phyloP scores from a whole-genome alignment of 257 asterid species.

The Plantago elongata region DNA sequence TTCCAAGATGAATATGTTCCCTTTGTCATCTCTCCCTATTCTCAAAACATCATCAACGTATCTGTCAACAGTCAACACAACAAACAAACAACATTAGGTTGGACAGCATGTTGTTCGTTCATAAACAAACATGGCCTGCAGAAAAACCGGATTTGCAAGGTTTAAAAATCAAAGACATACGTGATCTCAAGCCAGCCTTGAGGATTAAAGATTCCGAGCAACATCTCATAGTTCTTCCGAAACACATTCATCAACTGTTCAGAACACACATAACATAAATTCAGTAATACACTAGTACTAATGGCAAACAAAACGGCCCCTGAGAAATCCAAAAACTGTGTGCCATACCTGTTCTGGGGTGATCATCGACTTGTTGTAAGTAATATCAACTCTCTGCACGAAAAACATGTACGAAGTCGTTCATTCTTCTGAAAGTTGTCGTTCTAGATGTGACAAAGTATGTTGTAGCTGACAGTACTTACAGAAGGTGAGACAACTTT shows the following conservation, averaged over 20 bases:
- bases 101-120: background rate
- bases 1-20: constrained; percentile 64
- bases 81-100: constrained; percentile 15
- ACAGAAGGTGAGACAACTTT: constrained; percentile 71
- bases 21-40: constrained; percentile 87
- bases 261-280: background rate
- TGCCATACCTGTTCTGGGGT: constrained; percentile 82
- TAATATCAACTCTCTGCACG: constrained; percentile 73
- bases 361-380: constrained; percentile 51
- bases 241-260: constrained; percentile 81
- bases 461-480: constrained; percentile 14
- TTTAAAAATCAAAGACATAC: constrained; percentile 31
- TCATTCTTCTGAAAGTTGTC: constrained; percentile 2
- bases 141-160: background rate
- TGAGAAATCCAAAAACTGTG: background rate
- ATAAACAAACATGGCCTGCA: background rate
- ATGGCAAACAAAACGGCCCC: background rate
- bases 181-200: constrained; percentile 94
- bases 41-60: constrained; percentile 76
- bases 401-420: background rate
- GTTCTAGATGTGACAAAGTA: background rate
- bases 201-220: constrained; percentile 77
- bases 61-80: constrained; percentile 30
- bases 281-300: background rate
- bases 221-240: constrained; percentile 69